Percentiles rank a stretch among this genome's conserved stretches.
Evolutionary conservation across 1,284 basidiomycete genomes (phyloP).

Genomic region (Inonotus obliquus): DNA sequence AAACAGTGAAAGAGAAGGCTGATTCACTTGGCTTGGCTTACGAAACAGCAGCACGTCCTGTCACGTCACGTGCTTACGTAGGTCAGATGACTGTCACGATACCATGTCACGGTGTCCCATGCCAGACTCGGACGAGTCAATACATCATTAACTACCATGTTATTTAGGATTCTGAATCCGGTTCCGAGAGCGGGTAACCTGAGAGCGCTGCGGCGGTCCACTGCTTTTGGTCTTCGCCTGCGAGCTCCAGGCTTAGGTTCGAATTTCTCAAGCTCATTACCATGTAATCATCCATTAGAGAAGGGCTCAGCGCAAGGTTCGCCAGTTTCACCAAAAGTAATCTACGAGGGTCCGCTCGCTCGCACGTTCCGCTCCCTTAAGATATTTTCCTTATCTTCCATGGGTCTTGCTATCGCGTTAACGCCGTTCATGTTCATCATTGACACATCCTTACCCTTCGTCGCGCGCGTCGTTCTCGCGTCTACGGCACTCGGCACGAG

Average conservation of each 20-base stretch:
- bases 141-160: no score
- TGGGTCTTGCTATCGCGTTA: slow-evolving; percentile 65
- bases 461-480: slow-evolving; percentile 67
- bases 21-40: no score
- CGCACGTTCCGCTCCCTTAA: slow-evolving; percentile 74
- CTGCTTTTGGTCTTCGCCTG: no score
- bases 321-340: neutral
- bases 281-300: neutral
- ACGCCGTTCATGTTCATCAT: slow-evolving; percentile 79
- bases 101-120: no score
- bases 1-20: no score
- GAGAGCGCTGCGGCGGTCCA: no score
- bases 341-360: slow-evolving; percentile 62
- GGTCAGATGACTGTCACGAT: no score
- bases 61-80: neutral
- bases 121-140: no score
- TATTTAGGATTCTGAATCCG: no score
- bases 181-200: no score
- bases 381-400: slow-evolving; percentile 76
- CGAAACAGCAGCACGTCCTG: no score
- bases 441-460: slow-evolving; percentile 67
- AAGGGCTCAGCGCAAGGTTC: neutral
- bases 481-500: slow-evolving; percentile 65
- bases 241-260: neutral
- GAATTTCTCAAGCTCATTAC: neutral